Conservation (phyloP, 78 protist species). For the Dictyostelium intermedium region DNA sequence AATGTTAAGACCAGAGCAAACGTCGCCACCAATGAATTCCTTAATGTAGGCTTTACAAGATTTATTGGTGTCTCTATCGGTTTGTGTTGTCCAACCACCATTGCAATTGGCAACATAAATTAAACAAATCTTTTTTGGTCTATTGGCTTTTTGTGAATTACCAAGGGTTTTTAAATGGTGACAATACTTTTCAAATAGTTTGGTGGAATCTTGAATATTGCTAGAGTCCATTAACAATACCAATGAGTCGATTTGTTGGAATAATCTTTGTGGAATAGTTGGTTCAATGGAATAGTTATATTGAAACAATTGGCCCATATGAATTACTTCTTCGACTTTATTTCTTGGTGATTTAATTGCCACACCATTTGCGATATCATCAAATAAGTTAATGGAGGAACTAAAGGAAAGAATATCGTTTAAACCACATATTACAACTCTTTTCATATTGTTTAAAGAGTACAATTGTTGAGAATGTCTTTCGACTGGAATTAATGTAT, state of each 20-base stretch:
- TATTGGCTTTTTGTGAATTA: background rate
- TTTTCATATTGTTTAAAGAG: background rate
- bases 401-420: background rate
- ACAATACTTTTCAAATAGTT: background rate
- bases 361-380: background rate
- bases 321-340: background rate
- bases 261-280: background rate
- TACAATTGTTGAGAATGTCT: background rate
- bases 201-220: background rate
- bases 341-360: background rate
- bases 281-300: background rate
- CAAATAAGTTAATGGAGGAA: background rate
- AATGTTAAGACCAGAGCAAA: background rate
- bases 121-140: background rate
- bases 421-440: background rate
- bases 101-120: background rate
- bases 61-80: background rate
- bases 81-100: background rate
- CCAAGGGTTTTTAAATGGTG: background rate
- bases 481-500: background rate
- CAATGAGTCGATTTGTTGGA: background rate
- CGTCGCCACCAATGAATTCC: background rate
- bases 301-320: background rate
- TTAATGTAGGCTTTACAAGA: background rate
- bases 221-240: background rate